These are phyloP conservation scores for Botrytis squamosa DNA, from an alignment of 2,329 filamentous ascomycete species.

Conservation along the genomic window DNA sequence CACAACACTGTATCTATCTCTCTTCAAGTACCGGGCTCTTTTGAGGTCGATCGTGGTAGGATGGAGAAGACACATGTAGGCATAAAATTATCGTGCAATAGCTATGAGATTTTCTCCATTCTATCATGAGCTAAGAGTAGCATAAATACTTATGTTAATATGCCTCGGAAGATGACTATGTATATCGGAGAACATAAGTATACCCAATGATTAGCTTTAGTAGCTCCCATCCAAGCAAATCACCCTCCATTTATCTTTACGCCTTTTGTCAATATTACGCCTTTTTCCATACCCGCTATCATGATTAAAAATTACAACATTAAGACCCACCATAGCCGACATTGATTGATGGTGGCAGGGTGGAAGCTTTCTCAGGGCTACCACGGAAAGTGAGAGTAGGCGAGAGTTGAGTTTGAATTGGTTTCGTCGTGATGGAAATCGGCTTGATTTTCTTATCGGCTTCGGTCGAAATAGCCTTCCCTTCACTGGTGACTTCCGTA, in stretches of 20 bases:
- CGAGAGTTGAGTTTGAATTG: conserved; percentile 20
- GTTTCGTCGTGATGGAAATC: conserved; percentile 23
- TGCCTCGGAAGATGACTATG: not conserved
- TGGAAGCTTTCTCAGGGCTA: conserved; percentile 57
- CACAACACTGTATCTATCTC: not conserved
- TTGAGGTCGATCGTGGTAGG: not conserved
- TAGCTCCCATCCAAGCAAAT: conserved; percentile 5
- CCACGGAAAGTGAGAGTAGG: conserved; percentile 55
- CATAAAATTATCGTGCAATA: not conserved
- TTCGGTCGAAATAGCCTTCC: conserved; percentile 10
- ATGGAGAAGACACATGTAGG: not conserved
- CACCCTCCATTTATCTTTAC: not conserved
- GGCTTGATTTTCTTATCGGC: conserved; percentile 21
- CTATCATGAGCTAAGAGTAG: not conserved
- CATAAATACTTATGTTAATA: not conserved
- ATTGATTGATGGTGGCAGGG: conserved; percentile 32
- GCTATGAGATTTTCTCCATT: not conserved
- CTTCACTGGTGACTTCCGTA: conserved; percentile 9
- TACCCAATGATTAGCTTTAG: conserved; percentile 10
- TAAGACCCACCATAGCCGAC: conserved; percentile 28
- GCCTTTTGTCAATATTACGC: conserved; percentile 11
- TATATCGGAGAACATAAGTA: not conserved
- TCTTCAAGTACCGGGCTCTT: not conserved
- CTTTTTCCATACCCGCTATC: conserved; percentile 11
- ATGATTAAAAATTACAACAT: conserved; percentile 16